A percentile compares a stretch with the other conserved stretches of the same genome.
phyloP scores from a whole-genome alignment of 2,329 filamentous ascomycete genomes.

The Neoascochyta sp. region DNA sequence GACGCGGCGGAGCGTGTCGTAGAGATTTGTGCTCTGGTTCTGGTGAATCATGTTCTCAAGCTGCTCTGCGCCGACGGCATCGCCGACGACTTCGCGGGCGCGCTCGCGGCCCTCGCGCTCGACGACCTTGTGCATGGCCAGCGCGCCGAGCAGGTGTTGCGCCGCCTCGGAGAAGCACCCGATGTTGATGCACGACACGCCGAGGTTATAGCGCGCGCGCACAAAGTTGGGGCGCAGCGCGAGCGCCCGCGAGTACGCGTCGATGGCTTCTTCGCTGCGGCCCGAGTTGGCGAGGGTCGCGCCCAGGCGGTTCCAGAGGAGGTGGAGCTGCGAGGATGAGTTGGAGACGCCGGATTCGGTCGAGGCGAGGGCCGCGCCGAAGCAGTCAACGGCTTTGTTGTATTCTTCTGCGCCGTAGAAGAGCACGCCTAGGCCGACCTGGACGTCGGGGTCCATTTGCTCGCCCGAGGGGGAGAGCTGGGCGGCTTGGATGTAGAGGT shows the following conservation, averaged over 20 bases:
- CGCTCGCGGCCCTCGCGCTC: constrained; percentile 80
- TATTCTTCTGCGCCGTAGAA: constrained; percentile 99
- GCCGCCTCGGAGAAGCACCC: constrained; percentile 92
- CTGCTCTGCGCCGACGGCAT: constrained; percentile 62
- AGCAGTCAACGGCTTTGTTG: constrained; percentile 98
- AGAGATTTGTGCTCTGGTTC: constrained; percentile 94
- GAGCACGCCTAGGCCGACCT: constrained; percentile 91
- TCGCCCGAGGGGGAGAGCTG: constrained; percentile 87
- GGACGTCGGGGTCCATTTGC: constrained; percentile 97
- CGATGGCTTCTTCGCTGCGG: constrained; percentile 90
- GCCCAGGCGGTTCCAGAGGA: constrained; percentile 95
- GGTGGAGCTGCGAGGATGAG: constrained; percentile 78
- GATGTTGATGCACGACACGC: constrained; percentile 95
- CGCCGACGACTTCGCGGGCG: constrained; percentile 72
- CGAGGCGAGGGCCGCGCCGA: constrained; percentile 82
- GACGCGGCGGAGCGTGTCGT: constrained; percentile 90
- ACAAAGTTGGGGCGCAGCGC: constrained; percentile 93
- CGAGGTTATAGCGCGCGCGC: constrained; percentile 91
- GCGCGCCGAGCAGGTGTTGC: constrained; percentile 82
- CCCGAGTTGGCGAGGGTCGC: constrained; percentile 94
- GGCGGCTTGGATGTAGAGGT: constrained; percentile 86
- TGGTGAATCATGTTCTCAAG: constrained; percentile 86
- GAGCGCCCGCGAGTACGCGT: constrained; percentile 90
- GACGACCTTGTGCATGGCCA: constrained; percentile 93
- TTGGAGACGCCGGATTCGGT: constrained; percentile 82